phyloP scores from a whole-genome alignment of 805 yeast species.

The Zygosaccharomyces gambellarensis region DNA sequence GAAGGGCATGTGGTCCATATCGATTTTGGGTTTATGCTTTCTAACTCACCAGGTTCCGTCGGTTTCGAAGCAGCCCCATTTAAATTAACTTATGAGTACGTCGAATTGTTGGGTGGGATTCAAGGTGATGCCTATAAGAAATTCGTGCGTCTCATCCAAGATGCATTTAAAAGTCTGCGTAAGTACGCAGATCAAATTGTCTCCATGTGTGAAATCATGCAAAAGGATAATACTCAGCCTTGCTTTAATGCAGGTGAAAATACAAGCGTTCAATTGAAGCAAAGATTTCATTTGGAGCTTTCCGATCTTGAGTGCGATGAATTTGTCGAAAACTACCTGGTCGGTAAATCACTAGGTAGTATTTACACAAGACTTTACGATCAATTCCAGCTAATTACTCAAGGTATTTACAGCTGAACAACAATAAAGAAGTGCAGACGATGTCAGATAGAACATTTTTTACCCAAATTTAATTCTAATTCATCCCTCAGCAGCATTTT shows the following conservation, averaged over 20 bases:
- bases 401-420: slow-evolving; percentile 75
- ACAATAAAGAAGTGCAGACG: neutral
- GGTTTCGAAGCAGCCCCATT: slow-evolving; percentile 98
- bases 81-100: slow-evolving; percentile 83
- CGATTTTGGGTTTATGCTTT: slow-evolving; percentile 88
- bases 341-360: slow-evolving; percentile 80
- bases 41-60: slow-evolving; percentile 94
- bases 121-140: slow-evolving; percentile 55
- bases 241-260: slow-evolving; percentile 86
- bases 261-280: slow-evolving; percentile 72
- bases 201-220: slow-evolving; percentile 89
- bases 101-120: slow-evolving; percentile 80
- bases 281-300: slow-evolving; percentile 75
- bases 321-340: slow-evolving; percentile 72
- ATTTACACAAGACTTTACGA: slow-evolving; percentile 89
- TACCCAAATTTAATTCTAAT: too few relatives aligned
- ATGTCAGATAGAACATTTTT: too few relatives aligned
- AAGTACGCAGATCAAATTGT: slow-evolving; percentile 69
- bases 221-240: slow-evolving; percentile 81
- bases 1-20: slow-evolving; percentile 95
- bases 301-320: slow-evolving; percentile 58
- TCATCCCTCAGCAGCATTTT: neutral
- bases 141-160: slow-evolving; percentile 60
- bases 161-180: slow-evolving; percentile 70
- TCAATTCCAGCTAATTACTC: slow-evolving; percentile 90